Evolutionary conservation across 208 protist species (phyloP).

Genomic region (Acanthamoeba castellanii): DNA sequence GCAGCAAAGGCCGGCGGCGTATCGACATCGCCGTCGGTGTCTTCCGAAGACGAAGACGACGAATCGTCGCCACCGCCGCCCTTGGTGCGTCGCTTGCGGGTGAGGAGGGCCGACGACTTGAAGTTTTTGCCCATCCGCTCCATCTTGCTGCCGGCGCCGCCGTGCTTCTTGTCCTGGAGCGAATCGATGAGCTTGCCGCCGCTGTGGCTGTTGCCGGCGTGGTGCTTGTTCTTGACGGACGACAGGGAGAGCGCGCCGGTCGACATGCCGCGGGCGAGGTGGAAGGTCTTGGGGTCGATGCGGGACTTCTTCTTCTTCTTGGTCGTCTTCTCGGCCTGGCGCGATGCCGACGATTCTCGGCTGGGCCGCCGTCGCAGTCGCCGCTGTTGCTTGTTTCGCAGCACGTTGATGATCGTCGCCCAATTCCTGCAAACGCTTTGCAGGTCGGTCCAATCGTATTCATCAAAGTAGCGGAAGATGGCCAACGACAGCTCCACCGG

Average conservation of each 20-base stretch:
- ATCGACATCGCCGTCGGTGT: conserved; percentile 5
- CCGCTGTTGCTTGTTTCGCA: conserved; percentile 38
- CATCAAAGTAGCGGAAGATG: conserved; percentile 68
- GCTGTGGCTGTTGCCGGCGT: not conserved
- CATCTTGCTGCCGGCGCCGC: not conserved
- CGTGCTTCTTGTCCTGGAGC: not conserved
- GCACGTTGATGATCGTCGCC: conserved; percentile 29
- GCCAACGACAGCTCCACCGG: conserved; percentile 62
- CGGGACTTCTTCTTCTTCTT: not conserved
- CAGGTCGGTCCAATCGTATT: conserved; percentile 69
- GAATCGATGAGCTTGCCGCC: not conserved
- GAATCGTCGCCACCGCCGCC: not conserved
- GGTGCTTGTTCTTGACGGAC: not conserved
- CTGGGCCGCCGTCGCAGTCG: conserved; percentile 2
- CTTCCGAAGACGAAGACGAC: not conserved
- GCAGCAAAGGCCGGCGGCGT: not conserved
- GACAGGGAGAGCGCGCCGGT: not conserved
- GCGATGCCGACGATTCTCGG: not conserved
- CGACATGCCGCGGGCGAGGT: conserved; percentile 8
- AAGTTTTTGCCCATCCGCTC: conserved; percentile 17
- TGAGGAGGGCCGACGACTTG: conserved; percentile 23
- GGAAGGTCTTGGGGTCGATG: not conserved
- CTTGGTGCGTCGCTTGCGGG: conserved; percentile 5
- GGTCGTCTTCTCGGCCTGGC: no score
- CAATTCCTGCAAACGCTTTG: conserved; percentile 63